Base-by-base conservation (phyloP, 2,329 filamentous ascomycete genomes). In the Cercospora beticola region DNA sequence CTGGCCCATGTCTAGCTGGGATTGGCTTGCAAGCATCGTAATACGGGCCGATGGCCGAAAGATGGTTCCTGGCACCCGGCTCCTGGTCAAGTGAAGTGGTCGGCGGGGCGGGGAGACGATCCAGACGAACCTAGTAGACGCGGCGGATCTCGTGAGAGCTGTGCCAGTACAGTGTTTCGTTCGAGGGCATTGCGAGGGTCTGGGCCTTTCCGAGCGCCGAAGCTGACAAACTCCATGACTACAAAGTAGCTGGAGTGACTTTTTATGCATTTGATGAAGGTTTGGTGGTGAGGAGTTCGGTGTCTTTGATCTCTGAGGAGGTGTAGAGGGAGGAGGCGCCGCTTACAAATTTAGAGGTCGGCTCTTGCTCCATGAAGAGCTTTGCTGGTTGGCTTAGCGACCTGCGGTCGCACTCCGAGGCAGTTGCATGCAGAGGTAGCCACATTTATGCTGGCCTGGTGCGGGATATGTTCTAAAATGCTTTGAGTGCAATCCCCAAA, bases 21-120 rank as follows among this genome's bases (percentile, higher is more conserved):
- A 21, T 59, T 18, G 5, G 56, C 56, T 36, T 59, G 56, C 18
- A n/a, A 59, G 56, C 49, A 28, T 26, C 23, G 49, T 56, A n/a
- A 56, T 56, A 33, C 56, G 56, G 56, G 7, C 56, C 28, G 56
- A 59, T 31, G 31, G 31, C 56, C 56, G 56, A 36, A 59, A 36
- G 16, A 21, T 36, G 56, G 28, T 59, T 36, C 56, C 56, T 36
- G 31, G 56, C 18, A 33, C 56, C 31, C n/a, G 28, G 16, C 16
- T 10, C 31, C 56, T 36, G 30, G 30, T 59, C 31, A 33, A 43
- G 30, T 36, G 31, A 59, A 59, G 56, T 23, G 16, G 56, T 59
- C 28, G 28, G 56, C 30, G 56, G 56, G 56, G 56, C 56, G 56
- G 56, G 56, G n/a, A n/a, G n/a, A n/a, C n/a, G n/a, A n/a, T n/a